Evolutionary conservation across 2,329 filamentous ascomycete genomes (phyloP).

Genomic region (Chaetomium sp.): DNA sequence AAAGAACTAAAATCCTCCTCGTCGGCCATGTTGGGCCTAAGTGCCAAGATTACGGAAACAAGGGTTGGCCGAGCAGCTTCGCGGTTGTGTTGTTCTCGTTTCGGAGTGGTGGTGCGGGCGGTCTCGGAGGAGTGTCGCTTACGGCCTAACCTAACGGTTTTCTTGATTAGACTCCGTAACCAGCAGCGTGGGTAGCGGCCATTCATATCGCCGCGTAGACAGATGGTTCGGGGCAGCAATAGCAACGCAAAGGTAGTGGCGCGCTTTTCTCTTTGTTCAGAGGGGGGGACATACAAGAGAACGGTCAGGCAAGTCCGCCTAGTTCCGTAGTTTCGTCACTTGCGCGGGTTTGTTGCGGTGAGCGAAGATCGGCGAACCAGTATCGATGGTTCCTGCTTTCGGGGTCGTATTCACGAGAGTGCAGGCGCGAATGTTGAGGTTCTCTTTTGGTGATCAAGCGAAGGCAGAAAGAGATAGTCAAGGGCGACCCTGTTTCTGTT

Average conservation of each 20-base stretch:
- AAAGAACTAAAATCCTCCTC: slow-evolving; percentile 83
- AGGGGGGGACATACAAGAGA: slow-evolving; percentile 20
- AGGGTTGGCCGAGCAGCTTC: background rate
- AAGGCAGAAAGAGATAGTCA: slow-evolving; percentile 22
- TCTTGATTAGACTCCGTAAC: slow-evolving; percentile 33
- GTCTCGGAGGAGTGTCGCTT: slow-evolving; percentile 15
- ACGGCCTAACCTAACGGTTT: slow-evolving; percentile 24
- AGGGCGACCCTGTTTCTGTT: slow-evolving; percentile 22
- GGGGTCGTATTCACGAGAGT: background rate
- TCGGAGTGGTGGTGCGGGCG: background rate
- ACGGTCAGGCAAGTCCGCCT: slow-evolving; percentile 12
- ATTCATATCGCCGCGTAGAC: slow-evolving; percentile 25
- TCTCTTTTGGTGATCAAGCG: slow-evolving; percentile 31
- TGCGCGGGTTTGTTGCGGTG: background rate
- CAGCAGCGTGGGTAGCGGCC: slow-evolving; percentile 20
- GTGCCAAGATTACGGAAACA: background rate
- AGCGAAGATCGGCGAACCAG: background rate
- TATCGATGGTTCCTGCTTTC: background rate
- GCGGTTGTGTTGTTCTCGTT: background rate
- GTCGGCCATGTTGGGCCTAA: slow-evolving; percentile 66
- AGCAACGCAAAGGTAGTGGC: background rate
- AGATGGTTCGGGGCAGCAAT: background rate
- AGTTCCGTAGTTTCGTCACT: slow-evolving; percentile 4
- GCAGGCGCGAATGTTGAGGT: background rate
- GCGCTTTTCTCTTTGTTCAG: background rate